phyloP scores from a whole-genome alignment of 345 rosid species.

The Toxicodendron radicans region DNA sequence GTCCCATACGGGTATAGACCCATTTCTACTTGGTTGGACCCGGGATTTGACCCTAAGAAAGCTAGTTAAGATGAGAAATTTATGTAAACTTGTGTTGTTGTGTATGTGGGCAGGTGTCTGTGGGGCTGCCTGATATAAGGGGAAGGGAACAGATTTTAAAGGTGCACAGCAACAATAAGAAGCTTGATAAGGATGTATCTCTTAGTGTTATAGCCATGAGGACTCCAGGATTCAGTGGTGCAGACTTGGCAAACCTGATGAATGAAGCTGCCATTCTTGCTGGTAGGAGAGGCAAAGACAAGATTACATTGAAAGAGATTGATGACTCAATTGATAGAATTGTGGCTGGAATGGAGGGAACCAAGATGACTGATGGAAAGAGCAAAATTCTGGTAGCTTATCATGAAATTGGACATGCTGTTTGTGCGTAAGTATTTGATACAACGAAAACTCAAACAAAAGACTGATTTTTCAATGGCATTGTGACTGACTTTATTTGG shows the following conservation, averaged over 20 bases:
- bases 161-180: slow-evolving; percentile 71
- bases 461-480: neutral
- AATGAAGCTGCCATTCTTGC: slow-evolving; percentile 83
- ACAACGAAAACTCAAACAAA: neutral
- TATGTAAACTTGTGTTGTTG: neutral
- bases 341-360: slow-evolving; percentile 76
- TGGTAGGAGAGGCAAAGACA: slow-evolving; percentile 66
- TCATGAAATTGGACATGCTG: slow-evolving; percentile 75
- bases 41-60: too few species aligned
- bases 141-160: slow-evolving; percentile 77
- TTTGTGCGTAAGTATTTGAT: slow-evolving; percentile 52
- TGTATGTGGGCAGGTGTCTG: slow-evolving; percentile 43
- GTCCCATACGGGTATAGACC: too few species aligned
- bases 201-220: slow-evolving; percentile 60
- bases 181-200: slow-evolving; percentile 57
- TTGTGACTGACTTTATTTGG: neutral
- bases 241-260: slow-evolving; percentile 79
- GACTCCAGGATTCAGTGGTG: slow-evolving; percentile 84
- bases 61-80: neutral
- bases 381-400: slow-evolving; percentile 67
- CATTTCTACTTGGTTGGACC: too few species aligned
- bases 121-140: slow-evolving; percentile 65
- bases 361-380: slow-evolving; percentile 72
- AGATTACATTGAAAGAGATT: slow-evolving; percentile 52
- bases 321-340: slow-evolving; percentile 73